phyloP scores from a whole-genome alignment of 768 basidiomycete genomes.

The Russula ochroleuca region DNA sequence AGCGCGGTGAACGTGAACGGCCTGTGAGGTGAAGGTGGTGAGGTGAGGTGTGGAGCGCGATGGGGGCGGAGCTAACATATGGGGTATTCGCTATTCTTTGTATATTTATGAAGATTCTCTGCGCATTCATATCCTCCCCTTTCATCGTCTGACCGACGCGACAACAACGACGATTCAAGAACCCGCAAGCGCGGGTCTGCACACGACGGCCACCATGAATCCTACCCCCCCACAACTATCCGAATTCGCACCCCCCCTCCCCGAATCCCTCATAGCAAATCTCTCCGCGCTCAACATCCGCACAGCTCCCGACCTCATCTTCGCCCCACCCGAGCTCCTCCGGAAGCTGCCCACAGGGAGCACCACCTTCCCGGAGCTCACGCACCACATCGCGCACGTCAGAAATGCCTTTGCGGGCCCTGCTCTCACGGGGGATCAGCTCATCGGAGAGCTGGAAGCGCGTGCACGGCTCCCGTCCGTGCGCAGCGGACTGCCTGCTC shows the following conservation, averaged over 20 bases:
- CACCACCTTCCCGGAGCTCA: constrained; percentile 21
- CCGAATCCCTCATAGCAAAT: constrained; percentile 14
- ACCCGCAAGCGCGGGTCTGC: not conserved
- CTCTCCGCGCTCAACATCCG: constrained; percentile 23
- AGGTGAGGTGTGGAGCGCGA: not conserved
- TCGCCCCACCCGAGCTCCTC: constrained; percentile 11
- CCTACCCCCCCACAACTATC: constrained; percentile 12
- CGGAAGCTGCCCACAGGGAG: constrained; percentile 20
- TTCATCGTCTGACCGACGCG: not conserved
- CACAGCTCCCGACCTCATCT: constrained; percentile 21
- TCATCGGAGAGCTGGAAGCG: constrained; percentile 31
- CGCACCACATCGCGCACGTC: constrained; percentile 18
- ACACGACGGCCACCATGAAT: constrained; percentile 14
- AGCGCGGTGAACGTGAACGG: constrained; percentile 41
- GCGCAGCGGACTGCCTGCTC: constrained; percentile 40
- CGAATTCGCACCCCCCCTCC: constrained; percentile 15
- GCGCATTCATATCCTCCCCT: not conserved
- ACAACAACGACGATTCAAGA: not conserved
- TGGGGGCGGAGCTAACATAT: not conserved
- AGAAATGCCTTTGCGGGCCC: constrained; percentile 9
- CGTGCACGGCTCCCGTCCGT: constrained; percentile 31
- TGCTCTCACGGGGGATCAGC: constrained; percentile 33
- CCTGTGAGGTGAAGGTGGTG: constrained; percentile 31
- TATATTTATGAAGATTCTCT: not conserved
- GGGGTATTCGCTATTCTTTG: constrained; percentile 4